A percentile compares a stretch with the other conserved stretches of the same genome.
Evolutionary conservation across 345 rosid species (phyloP).

Genomic region (Balakata baccata): DNA sequence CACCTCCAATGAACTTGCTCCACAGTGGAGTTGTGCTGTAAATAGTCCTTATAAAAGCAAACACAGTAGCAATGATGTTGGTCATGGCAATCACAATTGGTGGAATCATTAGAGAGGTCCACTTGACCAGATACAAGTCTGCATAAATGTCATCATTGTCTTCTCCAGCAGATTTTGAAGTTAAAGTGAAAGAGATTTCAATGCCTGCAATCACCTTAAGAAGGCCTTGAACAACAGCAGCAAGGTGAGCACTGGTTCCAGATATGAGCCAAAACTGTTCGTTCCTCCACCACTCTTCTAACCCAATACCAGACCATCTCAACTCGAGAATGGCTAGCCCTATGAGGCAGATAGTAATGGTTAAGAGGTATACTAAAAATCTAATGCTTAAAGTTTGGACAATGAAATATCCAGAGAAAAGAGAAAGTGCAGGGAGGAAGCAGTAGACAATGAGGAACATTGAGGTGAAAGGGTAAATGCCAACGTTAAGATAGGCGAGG

Average conservation of each 20-base stretch:
- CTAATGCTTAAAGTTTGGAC: constrained; percentile 56
- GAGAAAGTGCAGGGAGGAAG: constrained; percentile 94
- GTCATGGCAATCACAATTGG: constrained; percentile 90
- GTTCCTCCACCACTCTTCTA: constrained; percentile 99
- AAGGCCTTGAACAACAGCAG: constrained; percentile 82
- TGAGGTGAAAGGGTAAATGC: constrained; percentile 91
- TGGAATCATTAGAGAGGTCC: constrained; percentile 86
- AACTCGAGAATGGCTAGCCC: constrained; percentile 74
- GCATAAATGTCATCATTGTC: constrained; percentile 75
- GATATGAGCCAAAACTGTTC: constrained; percentile 95
- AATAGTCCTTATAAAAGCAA: constrained; percentile 66
- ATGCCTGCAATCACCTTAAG: constrained; percentile 85
- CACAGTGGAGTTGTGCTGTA: constrained; percentile 63
- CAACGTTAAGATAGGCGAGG: constrained; percentile 79
- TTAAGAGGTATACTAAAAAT: constrained; percentile 62
- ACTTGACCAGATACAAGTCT: constrained; percentile 76
- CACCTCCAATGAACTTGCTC: constrained; percentile 90
- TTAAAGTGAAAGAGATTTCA: constrained; percentile 89
- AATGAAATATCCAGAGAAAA: constrained; percentile 82
- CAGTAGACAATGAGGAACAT: constrained; percentile 78
- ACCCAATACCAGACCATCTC: constrained; percentile 71
- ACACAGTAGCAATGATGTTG: constrained; percentile 64
- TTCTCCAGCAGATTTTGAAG: constrained; percentile 69
- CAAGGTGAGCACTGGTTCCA: constrained; percentile 86
- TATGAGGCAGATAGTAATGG: constrained; percentile 62